Conservation (phyloP, 2,329 filamentous ascomycete genomes). For the Pezicula radicicola region DNA sequence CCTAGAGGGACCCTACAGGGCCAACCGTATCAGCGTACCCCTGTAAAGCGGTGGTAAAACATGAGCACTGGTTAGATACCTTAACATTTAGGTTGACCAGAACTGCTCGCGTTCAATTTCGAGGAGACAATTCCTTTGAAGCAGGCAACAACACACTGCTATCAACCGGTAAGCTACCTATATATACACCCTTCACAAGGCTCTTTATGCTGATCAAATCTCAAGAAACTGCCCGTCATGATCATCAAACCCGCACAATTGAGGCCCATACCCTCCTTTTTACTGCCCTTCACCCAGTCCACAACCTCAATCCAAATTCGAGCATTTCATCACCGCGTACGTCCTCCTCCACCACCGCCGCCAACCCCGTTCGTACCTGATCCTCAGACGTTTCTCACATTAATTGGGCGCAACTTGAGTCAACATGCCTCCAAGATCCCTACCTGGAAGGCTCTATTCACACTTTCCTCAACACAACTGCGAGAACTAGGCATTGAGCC, state of each 20-base stretch:
- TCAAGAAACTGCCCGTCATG: slow-evolving; percentile 17
- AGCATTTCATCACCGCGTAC: slow-evolving; percentile 35
- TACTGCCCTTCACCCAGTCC: slow-evolving; percentile 26
- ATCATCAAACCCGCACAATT: slow-evolving; percentile 23
- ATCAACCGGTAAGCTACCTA: not conserved
- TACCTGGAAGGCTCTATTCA: slow-evolving; percentile 88
- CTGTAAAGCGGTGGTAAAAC: too few relatives aligned
- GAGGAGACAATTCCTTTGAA: too few relatives aligned
- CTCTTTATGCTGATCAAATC: not conserved
- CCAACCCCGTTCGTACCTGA: slow-evolving; percentile 87
- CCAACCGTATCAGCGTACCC: too few relatives aligned
- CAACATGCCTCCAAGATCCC: slow-evolving; percentile 84
- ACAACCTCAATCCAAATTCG: slow-evolving; percentile 27
- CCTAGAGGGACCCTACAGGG: too few relatives aligned
- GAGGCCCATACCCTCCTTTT: slow-evolving; percentile 26
- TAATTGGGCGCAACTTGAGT: slow-evolving; percentile 85
- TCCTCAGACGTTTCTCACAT: slow-evolving; percentile 77
- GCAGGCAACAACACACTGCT: slow-evolving; percentile 8
- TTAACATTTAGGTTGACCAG: too few relatives aligned
- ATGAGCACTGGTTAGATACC: too few relatives aligned
- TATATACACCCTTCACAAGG: not conserved
- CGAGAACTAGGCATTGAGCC: slow-evolving; percentile 84
- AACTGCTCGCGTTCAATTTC: too few relatives aligned
- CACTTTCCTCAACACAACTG: slow-evolving; percentile 72
- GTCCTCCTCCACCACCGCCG: slow-evolving; percentile 49